Conservation (phyloP, 2,329 filamentous ascomycete genomes). For the Fusarium kyushuense region DNA sequence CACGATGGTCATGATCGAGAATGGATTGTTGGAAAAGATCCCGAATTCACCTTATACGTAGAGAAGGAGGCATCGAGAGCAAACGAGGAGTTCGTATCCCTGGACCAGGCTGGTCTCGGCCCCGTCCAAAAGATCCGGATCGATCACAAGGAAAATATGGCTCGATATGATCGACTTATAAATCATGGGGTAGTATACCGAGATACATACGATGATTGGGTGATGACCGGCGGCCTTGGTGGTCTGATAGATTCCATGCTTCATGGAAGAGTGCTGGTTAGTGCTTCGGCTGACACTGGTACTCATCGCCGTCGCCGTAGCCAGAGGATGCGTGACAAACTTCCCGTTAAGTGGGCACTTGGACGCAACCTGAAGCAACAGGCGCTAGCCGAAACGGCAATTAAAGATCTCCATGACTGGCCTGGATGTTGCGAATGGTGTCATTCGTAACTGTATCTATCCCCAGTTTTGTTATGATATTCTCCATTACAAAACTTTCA, state of each 20-base stretch:
- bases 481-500: too few relatives aligned
- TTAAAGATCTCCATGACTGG: neutral
- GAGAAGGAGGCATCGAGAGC: neutral
- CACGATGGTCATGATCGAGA: neutral
- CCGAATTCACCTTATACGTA: neutral
- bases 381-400: neutral
- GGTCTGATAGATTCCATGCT: conserved; percentile 16
- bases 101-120: conserved; percentile 1
- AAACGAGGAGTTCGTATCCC: neutral
- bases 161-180: neutral
- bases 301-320: too few relatives aligned
- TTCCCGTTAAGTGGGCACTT: neutral
- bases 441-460: too few relatives aligned
- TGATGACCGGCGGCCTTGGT: neutral
- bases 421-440: conserved; percentile 2
- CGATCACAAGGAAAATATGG: neutral
- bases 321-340: too few relatives aligned
- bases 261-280: neutral
- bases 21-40: neutral
- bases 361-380: neutral
- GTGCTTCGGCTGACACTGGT: neutral
- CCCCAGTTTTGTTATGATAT: too few relatives aligned
- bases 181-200: neutral
- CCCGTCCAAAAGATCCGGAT: neutral
- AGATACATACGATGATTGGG: neutral